Conservation (phyloP, 2,329 filamentous ascomycete genomes). For the Aplosporella prunicola region DNA sequence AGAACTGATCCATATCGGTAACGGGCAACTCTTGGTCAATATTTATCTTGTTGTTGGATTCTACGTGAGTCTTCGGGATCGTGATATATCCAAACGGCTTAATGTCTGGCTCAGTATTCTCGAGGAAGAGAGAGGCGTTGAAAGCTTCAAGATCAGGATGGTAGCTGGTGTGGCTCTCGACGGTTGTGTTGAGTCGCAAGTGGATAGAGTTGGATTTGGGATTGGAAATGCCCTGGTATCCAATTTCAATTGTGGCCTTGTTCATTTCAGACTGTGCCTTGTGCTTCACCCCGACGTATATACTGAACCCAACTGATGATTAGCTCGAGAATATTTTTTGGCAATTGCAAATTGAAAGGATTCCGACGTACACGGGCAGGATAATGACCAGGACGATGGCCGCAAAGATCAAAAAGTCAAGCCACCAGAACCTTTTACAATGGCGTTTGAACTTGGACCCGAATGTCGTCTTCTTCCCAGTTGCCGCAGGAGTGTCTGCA, state of each 20-base stretch:
- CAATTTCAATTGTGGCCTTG: conserved; percentile 42
- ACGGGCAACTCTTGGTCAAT: conserved; percentile 39
- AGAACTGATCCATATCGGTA: conserved; percentile 36
- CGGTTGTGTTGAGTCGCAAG: conserved; percentile 39
- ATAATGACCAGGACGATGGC: conserved; percentile 47
- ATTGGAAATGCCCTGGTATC: conserved; percentile 40
- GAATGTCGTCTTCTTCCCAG: conserved; percentile 5
- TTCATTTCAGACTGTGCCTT: conserved; percentile 48
- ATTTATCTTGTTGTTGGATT: conserved; percentile 27
- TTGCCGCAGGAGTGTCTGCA: neutral
- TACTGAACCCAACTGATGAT: conserved; percentile 24
- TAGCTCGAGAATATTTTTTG: too few species aligned
- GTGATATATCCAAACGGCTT: conserved; percentile 35
- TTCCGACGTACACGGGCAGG: conserved; percentile 47
- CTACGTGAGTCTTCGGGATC: conserved; percentile 34
- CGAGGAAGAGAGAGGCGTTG: conserved; percentile 41
- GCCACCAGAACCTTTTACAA: conserved; percentile 48
- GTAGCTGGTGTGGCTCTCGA: conserved; percentile 40
- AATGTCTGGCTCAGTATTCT: conserved; percentile 21
- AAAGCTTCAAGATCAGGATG: conserved; percentile 48
- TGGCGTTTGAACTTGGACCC: conserved; percentile 15
- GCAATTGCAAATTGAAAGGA: neutral
- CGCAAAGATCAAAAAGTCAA: conserved; percentile 44
- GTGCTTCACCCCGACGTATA: conserved; percentile 51
- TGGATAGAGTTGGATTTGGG: conserved; percentile 41